Evolutionary conservation across 805 yeast species (phyloP), one percentile per base, ranked within the genome.

Genomic region (Yamadazyma phyllophila): DNA sequence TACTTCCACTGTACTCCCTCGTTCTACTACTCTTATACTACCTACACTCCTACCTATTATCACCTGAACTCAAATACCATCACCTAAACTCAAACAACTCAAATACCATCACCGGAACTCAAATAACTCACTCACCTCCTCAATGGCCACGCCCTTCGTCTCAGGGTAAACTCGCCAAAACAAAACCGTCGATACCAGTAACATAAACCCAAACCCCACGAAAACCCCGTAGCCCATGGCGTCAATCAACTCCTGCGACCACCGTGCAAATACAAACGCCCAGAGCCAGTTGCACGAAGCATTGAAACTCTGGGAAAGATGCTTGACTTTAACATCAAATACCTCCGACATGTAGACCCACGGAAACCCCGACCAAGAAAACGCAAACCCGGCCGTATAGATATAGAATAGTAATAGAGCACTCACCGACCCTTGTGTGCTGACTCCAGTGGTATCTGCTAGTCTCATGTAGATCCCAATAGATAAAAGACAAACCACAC

Each of bases 261-360:
- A 69, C 47, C 76, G 62, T 5, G 76, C 76, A 63, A 74, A 69
- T 46, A 75, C 67, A 52, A 76, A 76, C 6, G 75, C 76, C 71
- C 77, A 72, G 49, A 73, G 67, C 80, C 80, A 74, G 43, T 72
- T 69, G 26, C 71, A 62, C 10, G 74, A 62, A 0, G 77, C 73
- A 48, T 72, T 72, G 45, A 73, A 58, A 14, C 74, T 67, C 48
- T 67, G 72, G 12, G 72, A 66, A 4, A 67, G 65, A 8, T 70
- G 67, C 52, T 78, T 59, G 34, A 73, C 65, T 13, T 70, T 66
- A 37, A 66, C 67, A 12, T 71, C 67, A 53, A 71, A 73, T n/a
- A 73, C 67, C 48, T 75, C 80, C 2, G 77, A 63, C 51, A 74
- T 70, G 53, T 72, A 68, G 13, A 73, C 75, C 69, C 73, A 74